Evolutionary conservation across 345 rosid species (phyloP), one percentile per base, ranked within the genome.

Genomic region (Eucalyptus marginata): DNA sequence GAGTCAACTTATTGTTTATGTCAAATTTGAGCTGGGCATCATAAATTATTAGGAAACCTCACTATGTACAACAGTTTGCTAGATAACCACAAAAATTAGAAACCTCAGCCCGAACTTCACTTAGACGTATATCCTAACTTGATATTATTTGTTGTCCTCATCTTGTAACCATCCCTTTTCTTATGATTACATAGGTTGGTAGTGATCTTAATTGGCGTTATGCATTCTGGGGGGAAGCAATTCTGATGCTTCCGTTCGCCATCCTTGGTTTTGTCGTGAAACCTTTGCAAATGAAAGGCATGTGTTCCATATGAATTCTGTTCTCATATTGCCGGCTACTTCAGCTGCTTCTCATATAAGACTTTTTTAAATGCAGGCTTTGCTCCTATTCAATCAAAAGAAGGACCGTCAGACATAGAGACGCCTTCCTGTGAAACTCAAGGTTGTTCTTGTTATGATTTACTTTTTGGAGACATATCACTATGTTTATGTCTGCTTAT

Each of bases 211-310:
- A 52, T 86, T 97, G 99, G 99, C 99, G 99, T 89, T 92, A 88
- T 91, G 99, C 99, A 87, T 97, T 97, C 90, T 96, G 91, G 92
- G 96, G 98, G 86, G 99, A 96, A 94, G 99, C 99, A 86, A 87
- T 96, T 90, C 86, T 97, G 92, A 97, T 97, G 99, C 91, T 96
- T 93, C 99, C 99, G 31, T 97, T 97, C 89, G 97, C 93, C 89
- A 52, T 96, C 88, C 91, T 96, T 86, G 97, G 98, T 89, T 97
- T 95, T 91, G 86, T 93, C 49, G 94, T 97, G 94, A 96, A 96
- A 92, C 99, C 99, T 86, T 93, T 96, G 95, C 93, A 94, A 90
- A 62, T 97, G 93, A 97, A 96, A 97, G 99, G 99, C 96, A 89
- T 43, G 88, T 86, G 24, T 50, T 88, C 50, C n/a, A 52, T 46